phyloP scores from a whole-genome alignment of 495 filamentous ascomycete genomes.

The Neurospora sp. region DNA sequence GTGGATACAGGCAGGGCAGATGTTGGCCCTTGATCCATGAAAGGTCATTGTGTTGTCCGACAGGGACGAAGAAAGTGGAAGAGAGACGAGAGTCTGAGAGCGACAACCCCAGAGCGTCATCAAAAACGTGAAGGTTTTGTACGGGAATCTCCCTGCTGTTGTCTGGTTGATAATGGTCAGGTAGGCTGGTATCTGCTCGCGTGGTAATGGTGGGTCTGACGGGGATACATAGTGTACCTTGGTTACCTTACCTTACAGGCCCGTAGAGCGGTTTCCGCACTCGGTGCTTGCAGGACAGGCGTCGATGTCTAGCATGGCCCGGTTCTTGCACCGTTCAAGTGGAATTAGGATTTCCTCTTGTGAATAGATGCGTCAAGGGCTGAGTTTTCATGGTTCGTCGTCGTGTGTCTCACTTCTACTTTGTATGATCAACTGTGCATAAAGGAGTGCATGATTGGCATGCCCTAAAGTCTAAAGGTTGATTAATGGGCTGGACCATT shows the following conservation, averaged over 20 bases:
- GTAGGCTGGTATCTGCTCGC: background rate
- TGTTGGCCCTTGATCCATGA: background rate
- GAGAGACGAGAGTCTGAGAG: background rate
- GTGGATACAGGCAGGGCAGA: background rate
- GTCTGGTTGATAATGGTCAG: background rate
- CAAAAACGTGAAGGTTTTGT: background rate
- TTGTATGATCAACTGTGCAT: background rate
- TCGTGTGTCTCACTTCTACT: background rate
- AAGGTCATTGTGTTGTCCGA: background rate
- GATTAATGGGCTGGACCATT: background rate
- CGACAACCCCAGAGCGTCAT: background rate
- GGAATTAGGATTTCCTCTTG: background rate
- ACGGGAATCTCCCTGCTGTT: background rate
- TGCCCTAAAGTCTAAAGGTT: background rate
- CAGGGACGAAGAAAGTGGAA: background rate
- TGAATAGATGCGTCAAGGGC: background rate
- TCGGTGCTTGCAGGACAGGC: background rate
- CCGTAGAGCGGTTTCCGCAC: background rate
- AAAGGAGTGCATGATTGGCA: background rate
- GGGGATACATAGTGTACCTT: background rate
- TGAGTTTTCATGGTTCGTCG: background rate
- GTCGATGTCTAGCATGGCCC: background rate
- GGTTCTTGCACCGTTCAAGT: background rate
- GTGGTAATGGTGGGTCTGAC: background rate
- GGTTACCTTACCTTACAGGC: background rate